Evolutionary conservation across 805 yeast species (phyloP), one percentile per base, ranked within the genome.

Genomic region (Geotrichum ghanense): DNA sequence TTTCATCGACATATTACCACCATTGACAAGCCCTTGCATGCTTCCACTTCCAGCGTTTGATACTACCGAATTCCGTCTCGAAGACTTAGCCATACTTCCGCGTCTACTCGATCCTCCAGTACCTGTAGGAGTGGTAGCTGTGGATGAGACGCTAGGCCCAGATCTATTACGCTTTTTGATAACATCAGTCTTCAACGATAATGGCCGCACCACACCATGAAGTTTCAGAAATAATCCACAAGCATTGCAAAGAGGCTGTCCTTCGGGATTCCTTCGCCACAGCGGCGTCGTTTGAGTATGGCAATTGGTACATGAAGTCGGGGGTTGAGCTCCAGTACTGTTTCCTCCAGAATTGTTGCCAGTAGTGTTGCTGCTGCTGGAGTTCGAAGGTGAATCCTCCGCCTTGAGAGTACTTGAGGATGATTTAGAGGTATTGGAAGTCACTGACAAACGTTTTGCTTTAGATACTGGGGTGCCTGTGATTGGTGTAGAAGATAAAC

Each of bases 171-270:
- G 75, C 64, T 88, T 86, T 63, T 88, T 87, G 47, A 90, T 89
- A 1, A 89, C 92, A 61, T 89, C 96, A 0, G 97, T 84, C 60
- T 88, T 89, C 56, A 89, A 69, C 12, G 95, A 83, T 45, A 90
- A 69, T 0, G 98, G 98, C 48, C 97, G 71, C 51, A 86, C 94
- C 2, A 87, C 90, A n/a, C 97, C 97, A 58, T 90, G 97, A 21
- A 90, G 69, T 63, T 90, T 90, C 58, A 85, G 73, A 56, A 90
- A 90, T 50, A 90, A 69, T 0, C 97, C 98, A 68, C 98, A 90
- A 0, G 98, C 97, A 63, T 90, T 90, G 67, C 97, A 90, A 49
- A 90, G 68, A 0, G 96, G 94, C 57, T 85, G 82, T 1, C 97
- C 97, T 49, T 84, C 85, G 0, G 95, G 88, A 56, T 87, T 86